Base-by-base conservation (phyloP, 768 basidiomycete genomes). In the Tricholoma flavovirens region DNA sequence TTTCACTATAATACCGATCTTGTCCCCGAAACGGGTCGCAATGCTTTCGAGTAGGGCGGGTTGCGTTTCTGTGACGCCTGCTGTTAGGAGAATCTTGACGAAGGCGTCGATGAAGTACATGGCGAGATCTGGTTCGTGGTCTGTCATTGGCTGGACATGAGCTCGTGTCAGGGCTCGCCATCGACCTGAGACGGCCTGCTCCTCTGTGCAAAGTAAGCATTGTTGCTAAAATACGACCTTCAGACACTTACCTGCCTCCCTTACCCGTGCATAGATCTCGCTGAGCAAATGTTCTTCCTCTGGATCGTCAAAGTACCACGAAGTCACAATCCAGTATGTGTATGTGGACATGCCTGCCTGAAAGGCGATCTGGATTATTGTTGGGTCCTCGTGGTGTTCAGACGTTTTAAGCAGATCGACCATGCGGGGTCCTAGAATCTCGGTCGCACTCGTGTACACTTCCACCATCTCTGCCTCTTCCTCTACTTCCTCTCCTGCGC, bases 281-380 rank as follows among this genome's bases (percentile, higher is more conserved):
- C 43, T 77, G 60, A 70, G 71, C 60, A 80, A 66, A 56, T 72
- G 73, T 52, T 78, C 78, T 55, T 73, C 74, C 43, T 78, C 77
- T 1, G 75, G 75, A 38, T 76, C 74, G 58, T 79, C 78, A 56
- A 80, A 75, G 59, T 75, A 77, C 79, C 79, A 81, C 1, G 78
- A 75, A 14, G 71, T 72, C 51, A 78, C 70, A 38, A 79, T 77
- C 79, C 79, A 80, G 49, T 78, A 73, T 1, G 75, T 70, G 59
- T 78, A 78, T 6, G 76, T 77, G 17, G 72, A 61, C 70, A 80
- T 72, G 22, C 73, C 74, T 26, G 74, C 71, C 58, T 77, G 76
- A 57, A 81, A 67, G 5, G 77, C 77, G 43, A 78, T 71, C 45
- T 76, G 75, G 22, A 79, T 65, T 33, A 77, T 56, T 22, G 72